Conservation (phyloP, 306 rosid genomes). For the Glycine tomentella region DNA sequence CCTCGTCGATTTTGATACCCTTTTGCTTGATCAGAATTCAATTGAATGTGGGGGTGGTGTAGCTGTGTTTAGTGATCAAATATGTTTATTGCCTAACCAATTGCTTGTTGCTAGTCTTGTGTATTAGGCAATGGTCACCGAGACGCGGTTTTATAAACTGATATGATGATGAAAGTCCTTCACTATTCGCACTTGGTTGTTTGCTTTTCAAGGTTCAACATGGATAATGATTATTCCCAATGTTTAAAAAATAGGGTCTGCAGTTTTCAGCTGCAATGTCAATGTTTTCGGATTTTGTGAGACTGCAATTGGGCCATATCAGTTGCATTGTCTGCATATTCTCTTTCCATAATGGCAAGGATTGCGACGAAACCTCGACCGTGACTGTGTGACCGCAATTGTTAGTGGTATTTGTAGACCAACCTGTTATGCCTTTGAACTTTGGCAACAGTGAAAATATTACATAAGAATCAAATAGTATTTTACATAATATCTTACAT, state of each 20-base stretch:
- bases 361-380: background rate
- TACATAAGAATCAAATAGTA: background rate
- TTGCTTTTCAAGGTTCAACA: constrained; percentile 15
- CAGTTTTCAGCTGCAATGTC: background rate
- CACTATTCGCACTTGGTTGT: background rate
- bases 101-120: constrained; percentile 10
- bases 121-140: background rate
- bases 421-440: background rate
- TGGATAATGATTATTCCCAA: background rate
- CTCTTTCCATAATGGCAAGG: background rate
- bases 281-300: background rate
- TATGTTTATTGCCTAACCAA: background rate
- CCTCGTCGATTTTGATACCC: background rate
- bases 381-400: background rate
- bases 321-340: background rate
- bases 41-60: constrained; percentile 28
- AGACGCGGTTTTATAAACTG: background rate
- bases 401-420: constrained; percentile 19
- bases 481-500: too few species aligned
- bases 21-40: constrained; percentile 21
- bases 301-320: too few species aligned
- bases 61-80: constrained; percentile 4
- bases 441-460: constrained; percentile 12
- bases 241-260: background rate
- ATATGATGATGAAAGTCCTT: constrained; percentile 20